These are phyloP conservation scores for Lepidium sativum DNA, from an alignment of 345 rosid genomes.

Conservation along the genomic window DNA sequence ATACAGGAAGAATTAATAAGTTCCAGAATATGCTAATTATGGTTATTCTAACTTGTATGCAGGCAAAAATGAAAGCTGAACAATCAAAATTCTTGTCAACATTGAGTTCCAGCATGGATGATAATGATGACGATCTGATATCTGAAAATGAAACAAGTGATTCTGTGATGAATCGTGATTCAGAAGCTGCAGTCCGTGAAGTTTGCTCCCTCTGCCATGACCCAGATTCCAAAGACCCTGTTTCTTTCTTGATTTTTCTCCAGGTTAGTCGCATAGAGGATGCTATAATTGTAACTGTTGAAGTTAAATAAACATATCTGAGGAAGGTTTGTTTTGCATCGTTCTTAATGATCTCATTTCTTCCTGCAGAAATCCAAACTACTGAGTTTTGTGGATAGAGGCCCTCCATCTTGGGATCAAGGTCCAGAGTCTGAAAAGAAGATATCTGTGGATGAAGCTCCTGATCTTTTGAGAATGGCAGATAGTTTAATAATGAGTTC, in stretches of 20 bases:
- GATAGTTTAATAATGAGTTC: conserved; percentile 33
- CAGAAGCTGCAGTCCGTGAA: conserved; percentile 41
- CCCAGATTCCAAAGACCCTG: conserved; percentile 57
- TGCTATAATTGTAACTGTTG: background rate
- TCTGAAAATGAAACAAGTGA: conserved; percentile 39
- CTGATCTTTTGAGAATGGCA: conserved; percentile 30
- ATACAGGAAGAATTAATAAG: background rate
- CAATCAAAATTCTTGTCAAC: conserved; percentile 80
- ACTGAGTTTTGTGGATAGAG: conserved; percentile 64
- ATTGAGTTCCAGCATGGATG: conserved; percentile 40
- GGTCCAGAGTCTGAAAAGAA: conserved; percentile 33
- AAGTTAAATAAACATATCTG: background rate
- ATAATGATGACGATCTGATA: conserved; percentile 40
- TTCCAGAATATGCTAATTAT: conserved; percentile 13
- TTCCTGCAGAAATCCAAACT: conserved; percentile 80
- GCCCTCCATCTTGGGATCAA: conserved; percentile 64
- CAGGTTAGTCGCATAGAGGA: conserved; percentile 47
- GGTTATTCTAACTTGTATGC: conserved; percentile 29
- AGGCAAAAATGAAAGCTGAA: conserved; percentile 98
- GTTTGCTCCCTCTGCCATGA: conserved; percentile 91
- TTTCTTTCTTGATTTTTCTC: conserved; percentile 80
- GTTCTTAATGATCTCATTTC: conserved; percentile 13
- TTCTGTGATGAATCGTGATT: conserved; percentile 32
- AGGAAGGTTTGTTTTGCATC: conserved; percentile 5
- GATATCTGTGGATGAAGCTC: conserved; percentile 23